Base-by-base conservation (phyloP, 2,329 filamentous ascomycete species). In the Pestalotiopsis sp. region DNA sequence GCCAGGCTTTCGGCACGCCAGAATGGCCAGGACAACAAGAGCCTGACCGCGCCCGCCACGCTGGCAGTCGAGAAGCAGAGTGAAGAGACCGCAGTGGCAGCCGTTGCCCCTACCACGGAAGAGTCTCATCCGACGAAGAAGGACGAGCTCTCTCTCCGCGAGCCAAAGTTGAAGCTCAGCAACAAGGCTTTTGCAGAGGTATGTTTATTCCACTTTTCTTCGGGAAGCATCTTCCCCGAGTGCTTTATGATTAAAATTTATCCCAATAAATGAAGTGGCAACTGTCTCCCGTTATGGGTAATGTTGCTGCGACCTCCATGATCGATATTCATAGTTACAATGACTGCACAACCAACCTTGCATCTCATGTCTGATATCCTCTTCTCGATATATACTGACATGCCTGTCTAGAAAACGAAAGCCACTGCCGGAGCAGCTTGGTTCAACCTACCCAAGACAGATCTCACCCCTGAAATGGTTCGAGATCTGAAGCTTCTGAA, bases 401-500 rank as follows among this genome's bases (percentile, higher is more conserved):
- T n/a, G 14, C 17, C 38, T 14, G 41, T 31, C 5, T 25, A 66
- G 64, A 41, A 58, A 17, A 49, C 49, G 3, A 78, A 79, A 67
- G 78, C 84, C 68, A 92, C 91, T 70, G 92, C 95, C 65, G 96
- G 95, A 59, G 81, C 90, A 17, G 85, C 92, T 69, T 98, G 95
- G 95, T 98, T 92, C 83, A 88, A 97, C 75, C 85, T 99, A 67
- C 95, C 95, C 5, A 91, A 91, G 75, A 98, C 95, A 31, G 86
- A 93, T 65, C 82, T 97, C 65, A 97, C 94, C 0, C 89, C 94
- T 9, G 91, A 97, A 76, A 85, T 98, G 71, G 97, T 95, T 81
- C 89, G 94, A 74, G 95, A 99, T 78, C 85, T 98, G 65, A 94
- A 98, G 80, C 85, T 98, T 12, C 84, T 99, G 69, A 91, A 94